These are phyloP conservation scores for Tulasnella sp. DNA, from an alignment of 768 basidiomycete genomes.

Conservation along the genomic window DNA sequence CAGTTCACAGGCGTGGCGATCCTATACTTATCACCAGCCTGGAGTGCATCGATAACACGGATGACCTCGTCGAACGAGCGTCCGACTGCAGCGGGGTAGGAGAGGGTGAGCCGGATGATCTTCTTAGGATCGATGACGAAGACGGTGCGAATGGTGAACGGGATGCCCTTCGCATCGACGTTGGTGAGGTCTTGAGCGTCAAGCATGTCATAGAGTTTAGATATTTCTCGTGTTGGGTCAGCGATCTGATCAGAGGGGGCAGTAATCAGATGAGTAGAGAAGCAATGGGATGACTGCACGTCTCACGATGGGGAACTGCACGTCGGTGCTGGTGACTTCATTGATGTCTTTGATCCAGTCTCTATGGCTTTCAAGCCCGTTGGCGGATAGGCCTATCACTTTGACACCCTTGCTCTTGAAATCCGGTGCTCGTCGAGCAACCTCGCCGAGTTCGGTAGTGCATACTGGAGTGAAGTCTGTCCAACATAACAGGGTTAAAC, in stretches of 20 bases:
- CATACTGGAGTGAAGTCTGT: slow-evolving; percentile 37
- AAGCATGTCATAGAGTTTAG: slow-evolving; percentile 84
- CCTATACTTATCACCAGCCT: slow-evolving; percentile 71
- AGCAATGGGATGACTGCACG: not conserved
- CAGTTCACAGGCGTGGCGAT: slow-evolving; percentile 91
- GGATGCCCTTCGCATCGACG: slow-evolving; percentile 72
- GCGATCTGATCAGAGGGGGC: slow-evolving; percentile 52
- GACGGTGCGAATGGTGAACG: slow-evolving; percentile 95
- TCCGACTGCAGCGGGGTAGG: slow-evolving; percentile 62
- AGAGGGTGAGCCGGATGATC: slow-evolving; percentile 73
- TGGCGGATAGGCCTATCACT: slow-evolving; percentile 88
- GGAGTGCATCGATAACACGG: slow-evolving; percentile 82
- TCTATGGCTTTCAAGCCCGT: slow-evolving; percentile 72
- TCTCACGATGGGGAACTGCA: slow-evolving; percentile 86
- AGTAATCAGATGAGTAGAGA: not conserved
- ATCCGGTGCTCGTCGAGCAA: slow-evolving; percentile 74
- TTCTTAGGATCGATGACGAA: slow-evolving; percentile 97
- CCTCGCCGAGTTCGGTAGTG: slow-evolving; percentile 96
- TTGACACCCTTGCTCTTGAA: slow-evolving; percentile 85
- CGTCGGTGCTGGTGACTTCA: slow-evolving; percentile 63
- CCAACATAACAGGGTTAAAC: slow-evolving; percentile 15
- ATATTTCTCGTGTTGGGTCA: slow-evolving; percentile 76
- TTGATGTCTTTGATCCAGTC: slow-evolving; percentile 87
- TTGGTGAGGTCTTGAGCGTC: slow-evolving; percentile 93
- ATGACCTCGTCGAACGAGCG: slow-evolving; percentile 78